Evolutionary conservation across 1,139 yeast species (phyloP).

Genomic region (Scheffersomyces illinoinensis): DNA sequence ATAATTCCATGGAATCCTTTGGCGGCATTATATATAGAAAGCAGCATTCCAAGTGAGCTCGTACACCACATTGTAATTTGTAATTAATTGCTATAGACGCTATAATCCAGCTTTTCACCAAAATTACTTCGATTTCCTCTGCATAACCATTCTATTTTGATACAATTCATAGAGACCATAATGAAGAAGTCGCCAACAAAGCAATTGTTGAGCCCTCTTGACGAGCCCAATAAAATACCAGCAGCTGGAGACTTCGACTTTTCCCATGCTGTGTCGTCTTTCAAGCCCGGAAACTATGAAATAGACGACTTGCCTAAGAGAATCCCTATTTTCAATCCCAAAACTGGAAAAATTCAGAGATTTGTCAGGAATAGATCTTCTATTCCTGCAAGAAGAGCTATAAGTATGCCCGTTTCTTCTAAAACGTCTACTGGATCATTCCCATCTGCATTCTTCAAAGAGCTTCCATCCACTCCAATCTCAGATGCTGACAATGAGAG

Average conservation of each 20-base stretch:
- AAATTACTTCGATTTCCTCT: not conserved
- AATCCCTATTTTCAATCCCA: constrained; percentile 28
- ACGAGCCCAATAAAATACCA: constrained; percentile 25
- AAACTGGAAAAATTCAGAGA: constrained; percentile 23
- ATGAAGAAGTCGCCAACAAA: constrained; percentile 16
- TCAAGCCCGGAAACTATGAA: constrained; percentile 26
- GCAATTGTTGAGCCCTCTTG: constrained; percentile 26
- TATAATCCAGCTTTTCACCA: not conserved
- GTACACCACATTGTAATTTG: not conserved
- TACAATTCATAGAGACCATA: too few species aligned
- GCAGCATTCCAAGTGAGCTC: not conserved
- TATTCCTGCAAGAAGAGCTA: constrained; percentile 16
- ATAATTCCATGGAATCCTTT: not conserved
- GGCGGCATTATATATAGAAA: not conserved
- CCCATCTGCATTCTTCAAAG: not conserved
- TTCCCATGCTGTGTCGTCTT: constrained; percentile 30
- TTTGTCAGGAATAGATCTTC: constrained; percentile 9
- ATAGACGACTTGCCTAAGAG: constrained; percentile 32
- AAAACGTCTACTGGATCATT: not conserved
- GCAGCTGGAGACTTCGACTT: constrained; percentile 26
- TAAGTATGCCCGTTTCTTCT: constrained; percentile 23
- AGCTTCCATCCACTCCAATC: not conserved
- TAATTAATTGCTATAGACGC: not conserved
- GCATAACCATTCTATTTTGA: not conserved
- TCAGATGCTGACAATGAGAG: not conserved